Conservation (phyloP, 1,284 basidiomycete genomes). For the Irpex sp. region DNA sequence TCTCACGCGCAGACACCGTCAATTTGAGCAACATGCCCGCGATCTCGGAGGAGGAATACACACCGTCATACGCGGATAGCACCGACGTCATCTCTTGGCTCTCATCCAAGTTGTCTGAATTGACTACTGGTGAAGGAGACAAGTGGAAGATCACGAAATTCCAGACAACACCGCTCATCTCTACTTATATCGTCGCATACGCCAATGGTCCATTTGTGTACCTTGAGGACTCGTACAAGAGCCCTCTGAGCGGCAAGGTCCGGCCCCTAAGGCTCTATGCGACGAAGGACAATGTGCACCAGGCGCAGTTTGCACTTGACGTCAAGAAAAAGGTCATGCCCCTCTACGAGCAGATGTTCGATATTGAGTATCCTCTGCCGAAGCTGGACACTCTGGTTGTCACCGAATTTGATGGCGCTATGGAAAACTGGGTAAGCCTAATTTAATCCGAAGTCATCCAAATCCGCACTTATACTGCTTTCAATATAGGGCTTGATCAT, state of each 20-base stretch:
- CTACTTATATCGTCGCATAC: constrained; percentile 89
- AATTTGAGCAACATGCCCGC: constrained; percentile 88
- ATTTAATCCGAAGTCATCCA: neutral
- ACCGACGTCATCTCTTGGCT: constrained; percentile 21
- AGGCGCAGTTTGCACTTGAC: constrained; percentile 83
- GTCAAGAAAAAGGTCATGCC: constrained; percentile 87
- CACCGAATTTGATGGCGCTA: constrained; percentile 87
- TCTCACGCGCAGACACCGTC: constrained; percentile 77
- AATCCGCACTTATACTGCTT: neutral
- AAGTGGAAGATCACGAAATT: constrained; percentile 84
- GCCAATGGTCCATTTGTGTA: constrained; percentile 84
- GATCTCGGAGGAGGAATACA: constrained; percentile 46
- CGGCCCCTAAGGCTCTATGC: constrained; percentile 87
- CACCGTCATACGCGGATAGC: constrained; percentile 12
- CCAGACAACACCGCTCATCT: constrained; percentile 78
- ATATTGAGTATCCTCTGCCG: constrained; percentile 88
- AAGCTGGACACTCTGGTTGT: constrained; percentile 89
- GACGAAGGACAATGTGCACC: constrained; percentile 84
- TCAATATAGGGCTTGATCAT: constrained; percentile 76
- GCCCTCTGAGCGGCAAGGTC: constrained; percentile 79
- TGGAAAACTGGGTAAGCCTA: constrained; percentile 83
- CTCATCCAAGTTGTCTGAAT: constrained; percentile 18
- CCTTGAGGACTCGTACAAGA: constrained; percentile 75
- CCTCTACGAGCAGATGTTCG: constrained; percentile 91
- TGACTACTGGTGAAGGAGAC: constrained; percentile 27